These are phyloP conservation scores for Aspergillus latus DNA, from an alignment of 2,329 filamentous ascomycete species.

Conservation along the genomic window DNA sequence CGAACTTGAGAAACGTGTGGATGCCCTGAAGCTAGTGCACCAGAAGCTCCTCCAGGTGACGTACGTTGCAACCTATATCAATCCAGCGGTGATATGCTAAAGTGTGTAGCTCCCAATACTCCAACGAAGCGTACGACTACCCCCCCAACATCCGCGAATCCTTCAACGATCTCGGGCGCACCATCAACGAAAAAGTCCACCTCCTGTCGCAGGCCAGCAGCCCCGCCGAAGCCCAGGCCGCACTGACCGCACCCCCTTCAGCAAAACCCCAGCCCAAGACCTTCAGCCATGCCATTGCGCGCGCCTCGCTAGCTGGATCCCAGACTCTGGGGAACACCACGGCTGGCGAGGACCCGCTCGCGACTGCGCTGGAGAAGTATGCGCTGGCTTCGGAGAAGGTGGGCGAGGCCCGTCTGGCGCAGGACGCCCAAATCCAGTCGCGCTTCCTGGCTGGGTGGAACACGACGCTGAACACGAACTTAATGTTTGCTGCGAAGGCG, in stretches of 20 bases:
- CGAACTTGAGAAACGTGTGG: slow-evolving; percentile 96
- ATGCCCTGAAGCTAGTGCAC: slow-evolving; percentile 94
- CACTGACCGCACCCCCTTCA: slow-evolving; percentile 81
- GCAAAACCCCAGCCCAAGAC: slow-evolving; percentile 98
- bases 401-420: slow-evolving; percentile 86
- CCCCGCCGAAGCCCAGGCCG: slow-evolving; percentile 89
- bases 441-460: slow-evolving; percentile 95
- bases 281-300: slow-evolving; percentile 93
- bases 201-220: slow-evolving; percentile 84
- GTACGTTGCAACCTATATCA: slow-evolving; percentile 56
- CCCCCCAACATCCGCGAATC: slow-evolving; percentile 97
- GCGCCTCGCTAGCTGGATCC: slow-evolving; percentile 81
- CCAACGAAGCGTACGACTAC: slow-evolving; percentile 86
- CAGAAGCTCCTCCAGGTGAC: slow-evolving; percentile 97
- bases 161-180: slow-evolving; percentile 92
- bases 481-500: slow-evolving; percentile 89
- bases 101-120: slow-evolving; percentile 75
- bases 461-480: slow-evolving; percentile 93
- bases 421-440: slow-evolving; percentile 93
- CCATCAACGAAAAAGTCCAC: slow-evolving; percentile 89
- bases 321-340: slow-evolving; percentile 82
- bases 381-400: slow-evolving; percentile 90
- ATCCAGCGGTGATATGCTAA: neutral
- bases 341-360: slow-evolving; percentile 85
- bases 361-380: slow-evolving; percentile 91